Conservation (phyloP, 2,329 filamentous ascomycete genomes). For the Coniella vitis region DNA sequence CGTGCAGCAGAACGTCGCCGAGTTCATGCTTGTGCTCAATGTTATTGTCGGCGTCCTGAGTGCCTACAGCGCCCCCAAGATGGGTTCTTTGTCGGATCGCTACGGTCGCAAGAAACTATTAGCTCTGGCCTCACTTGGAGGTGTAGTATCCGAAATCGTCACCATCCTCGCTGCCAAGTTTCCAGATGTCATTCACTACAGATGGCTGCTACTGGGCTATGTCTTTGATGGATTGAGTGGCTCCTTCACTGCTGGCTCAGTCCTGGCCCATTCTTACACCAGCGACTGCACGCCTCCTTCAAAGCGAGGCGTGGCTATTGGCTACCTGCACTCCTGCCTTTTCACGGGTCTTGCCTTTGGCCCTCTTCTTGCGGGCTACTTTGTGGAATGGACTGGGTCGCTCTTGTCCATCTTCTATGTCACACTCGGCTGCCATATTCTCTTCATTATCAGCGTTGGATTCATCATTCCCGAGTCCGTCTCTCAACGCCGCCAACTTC, state of each 20-base stretch:
- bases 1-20: slow-evolving; percentile 69
- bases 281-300: slow-evolving; percentile 81
- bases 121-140: slow-evolving; percentile 66
- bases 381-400: slow-evolving; percentile 69
- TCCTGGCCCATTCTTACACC: slow-evolving; percentile 76
- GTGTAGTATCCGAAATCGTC: slow-evolving; percentile 65
- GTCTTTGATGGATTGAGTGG: slow-evolving; percentile 78
- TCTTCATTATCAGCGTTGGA: slow-evolving; percentile 66
- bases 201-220: slow-evolving; percentile 70
- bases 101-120: slow-evolving; percentile 74
- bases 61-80: slow-evolving; percentile 72
- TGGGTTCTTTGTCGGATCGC: slow-evolving; percentile 81
- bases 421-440: slow-evolving; percentile 61
- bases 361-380: slow-evolving; percentile 71
- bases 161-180: slow-evolving; percentile 72
- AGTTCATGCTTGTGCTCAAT: slow-evolving; percentile 70
- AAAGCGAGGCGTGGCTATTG: slow-evolving; percentile 74
- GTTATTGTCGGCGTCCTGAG: slow-evolving; percentile 71
- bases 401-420: slow-evolving; percentile 82
- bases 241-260: slow-evolving; percentile 76
- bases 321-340: slow-evolving; percentile 82
- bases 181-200: slow-evolving; percentile 66
- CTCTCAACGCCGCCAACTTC: slow-evolving; percentile 61
- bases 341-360: slow-evolving; percentile 87
- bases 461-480: slow-evolving; percentile 80